Base-by-base conservation (phyloP, 371 early-diverging fungal genomes). In the Rhizomucor pusillus region DNA sequence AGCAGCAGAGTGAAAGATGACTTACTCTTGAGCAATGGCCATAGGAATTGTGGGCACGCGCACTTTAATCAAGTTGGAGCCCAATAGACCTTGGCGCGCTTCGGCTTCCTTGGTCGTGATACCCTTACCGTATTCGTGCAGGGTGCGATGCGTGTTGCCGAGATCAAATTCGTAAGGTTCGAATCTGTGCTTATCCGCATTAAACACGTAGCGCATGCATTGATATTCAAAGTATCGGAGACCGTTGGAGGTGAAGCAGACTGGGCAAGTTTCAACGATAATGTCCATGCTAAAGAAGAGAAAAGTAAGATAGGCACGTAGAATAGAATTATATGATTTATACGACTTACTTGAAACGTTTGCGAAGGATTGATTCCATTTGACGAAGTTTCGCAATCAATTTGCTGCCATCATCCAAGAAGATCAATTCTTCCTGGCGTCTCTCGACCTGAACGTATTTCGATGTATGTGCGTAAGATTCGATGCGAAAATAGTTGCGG, bases 191-290 rank as follows among this genome's bases (percentile, higher is more conserved):
- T 60, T 59, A 12, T 64, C 59, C 0, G 61, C 50, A 48, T 86
- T 79, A 37, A 65, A 81, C 6, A 90, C 80, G 63, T 88, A 90
- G 37, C 91, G 85, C 39, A 85, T 80, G 63, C 88, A 87, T 54
- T 88, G 88, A 62, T 82, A 85, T 57, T 82, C 86, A 57, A 90
- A 85, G 64, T 78, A 90, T 9, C 69, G 65, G 1, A 80, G 69
- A 6, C 77, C 74, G 9, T 66, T 63, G 19, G 52, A 55, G 4
- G 88, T 84, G 12, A 56, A 41, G 7, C 56, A 49, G 7, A 85
- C 64, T 2, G 43, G 67, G 11, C 62, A 67, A 11, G 82, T 77
- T 1, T 67, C 58, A 25, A 79, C 69, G 0, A 65, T 6, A 51
- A 76, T 76, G 56, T 78, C 56, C 52, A 59, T 49, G 10, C 66